Base-by-base conservation (phyloP, 139 green algal species). In the Dunaliella primolecta region DNA sequence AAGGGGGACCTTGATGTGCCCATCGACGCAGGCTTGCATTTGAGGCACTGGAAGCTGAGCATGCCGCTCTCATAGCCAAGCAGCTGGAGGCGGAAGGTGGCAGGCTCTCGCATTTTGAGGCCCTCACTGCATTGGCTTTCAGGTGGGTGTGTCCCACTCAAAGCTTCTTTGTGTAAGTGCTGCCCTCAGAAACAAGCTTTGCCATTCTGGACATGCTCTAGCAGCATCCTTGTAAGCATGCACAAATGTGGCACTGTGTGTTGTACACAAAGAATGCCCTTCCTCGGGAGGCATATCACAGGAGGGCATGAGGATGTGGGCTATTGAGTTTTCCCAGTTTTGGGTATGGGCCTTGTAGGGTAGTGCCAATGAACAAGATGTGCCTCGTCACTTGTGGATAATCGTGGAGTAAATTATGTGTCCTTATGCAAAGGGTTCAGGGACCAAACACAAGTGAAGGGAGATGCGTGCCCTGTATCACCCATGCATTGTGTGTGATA, bases 81-180 rank as follows among this genome's bases (percentile, higher is more conserved):
- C 23, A 36, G n/a, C 82, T 89, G 81, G 57, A 87, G 70, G 38
- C 84, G n/a, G 89, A 92, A 27, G 78, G 29, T 1, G 87, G 89
- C 0, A 56, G 57, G 27, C 89, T 97, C 0, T 93, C 91, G 32
- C 93, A 97, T 84, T 98, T 98, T 91, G 96, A 98, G 81, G 91
- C 91, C 0, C 33, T 96, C 1, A 98, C 95, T 1, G 94, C 94
- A 0, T 88, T 98, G 31, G 93, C 94, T 2, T 95, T 78, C 85
- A 89, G 78, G 88, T 90, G 72, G 0, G 86, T 82, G 76, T 35
- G 23, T 31, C 23, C 23, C 11, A 27, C 29, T 30, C 74, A 27
- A 35, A 27, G 27, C 74, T 36, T 79, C 23, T 36, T 79, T 7
- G 23, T 33, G 24, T 57, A 31, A n/a, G 76, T 15, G 76, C 32